These are phyloP conservation scores for Lobulomyces angularis DNA, from an alignment of 192 early-diverging fungal species.

Conservation along the genomic window DNA sequence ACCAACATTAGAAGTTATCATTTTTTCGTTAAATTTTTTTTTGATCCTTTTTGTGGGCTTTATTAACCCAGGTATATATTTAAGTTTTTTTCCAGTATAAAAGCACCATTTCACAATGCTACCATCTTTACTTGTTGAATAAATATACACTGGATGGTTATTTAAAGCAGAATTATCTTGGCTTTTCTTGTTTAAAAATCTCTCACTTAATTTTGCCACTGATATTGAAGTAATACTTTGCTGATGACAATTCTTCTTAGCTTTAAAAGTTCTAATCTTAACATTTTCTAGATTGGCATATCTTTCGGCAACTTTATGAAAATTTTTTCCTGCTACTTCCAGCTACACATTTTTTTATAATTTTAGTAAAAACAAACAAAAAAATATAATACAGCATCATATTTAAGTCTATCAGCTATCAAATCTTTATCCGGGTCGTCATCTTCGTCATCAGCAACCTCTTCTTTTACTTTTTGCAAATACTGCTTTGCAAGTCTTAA, in stretches of 20 bases:
- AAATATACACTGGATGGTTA: slow-evolving; percentile 39
- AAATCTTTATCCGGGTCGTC: slow-evolving; percentile 84
- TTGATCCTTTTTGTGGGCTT: slow-evolving; percentile 47
- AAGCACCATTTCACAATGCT: slow-evolving; percentile 83
- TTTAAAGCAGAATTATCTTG: not conserved
- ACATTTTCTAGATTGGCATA: slow-evolving; percentile 23
- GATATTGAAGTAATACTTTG: slow-evolving; percentile 31
- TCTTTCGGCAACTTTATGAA: slow-evolving; percentile 43
- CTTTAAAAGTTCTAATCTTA: slow-evolving; percentile 17
- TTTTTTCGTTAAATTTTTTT: slow-evolving; percentile 17
- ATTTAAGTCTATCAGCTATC: slow-evolving; percentile 71
- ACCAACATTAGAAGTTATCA: slow-evolving; percentile 19
- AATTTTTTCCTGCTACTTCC: slow-evolving; percentile 36
- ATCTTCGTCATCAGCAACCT: slow-evolving; percentile 56
- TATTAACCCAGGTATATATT: slow-evolving; percentile 57
- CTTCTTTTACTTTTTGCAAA: slow-evolving; percentile 61
- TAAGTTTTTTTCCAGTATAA: slow-evolving; percentile 51
- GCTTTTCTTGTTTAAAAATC: slow-evolving; percentile 1
- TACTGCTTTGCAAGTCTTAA: slow-evolving; percentile 88
- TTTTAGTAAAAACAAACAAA: not conserved
- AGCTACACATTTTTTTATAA: slow-evolving; percentile 16
- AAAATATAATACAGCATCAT: slow-evolving; percentile 50
- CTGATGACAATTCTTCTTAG: slow-evolving; percentile 48
- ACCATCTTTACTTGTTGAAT: slow-evolving; percentile 85
- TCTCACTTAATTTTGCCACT: slow-evolving; percentile 6